phyloP scores from a whole-genome alignment of 495 filamentous ascomycete genomes.

The Tuber indicum region DNA sequence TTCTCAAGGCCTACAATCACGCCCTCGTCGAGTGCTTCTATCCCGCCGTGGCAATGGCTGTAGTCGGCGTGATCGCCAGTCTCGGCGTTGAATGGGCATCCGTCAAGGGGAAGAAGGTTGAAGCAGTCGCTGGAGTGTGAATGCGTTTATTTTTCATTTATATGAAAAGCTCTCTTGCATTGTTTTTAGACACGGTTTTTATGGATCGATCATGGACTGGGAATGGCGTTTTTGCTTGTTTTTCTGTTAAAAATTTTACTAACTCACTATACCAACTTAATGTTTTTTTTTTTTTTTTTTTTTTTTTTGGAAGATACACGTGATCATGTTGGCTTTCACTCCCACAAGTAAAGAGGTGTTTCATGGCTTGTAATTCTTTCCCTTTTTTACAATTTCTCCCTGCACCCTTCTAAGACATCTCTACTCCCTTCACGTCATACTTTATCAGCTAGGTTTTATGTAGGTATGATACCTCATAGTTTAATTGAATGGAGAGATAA shows the following conservation, averaged over 20 bases:
- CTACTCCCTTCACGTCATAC: neutral
- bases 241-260: conserved; percentile 5
- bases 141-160: neutral
- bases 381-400: neutral
- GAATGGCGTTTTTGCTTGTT: conserved; percentile 15
- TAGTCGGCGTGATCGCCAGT: conserved; percentile 56
- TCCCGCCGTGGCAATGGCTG: conserved; percentile 59
- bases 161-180: conserved; percentile 6
- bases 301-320: neutral
- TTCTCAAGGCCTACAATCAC: conserved; percentile 64
- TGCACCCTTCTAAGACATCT: neutral
- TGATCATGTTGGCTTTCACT: neutral
- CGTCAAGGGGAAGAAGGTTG: conserved; percentile 78
- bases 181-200: neutral
- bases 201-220: conserved; percentile 11
- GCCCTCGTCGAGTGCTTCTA: conserved; percentile 64
- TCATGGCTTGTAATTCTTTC: neutral
- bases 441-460: neutral
- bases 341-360: neutral
- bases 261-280: conserved; percentile 1
- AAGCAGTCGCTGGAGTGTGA: conserved; percentile 42
- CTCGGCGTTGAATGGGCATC: conserved; percentile 66
- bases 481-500: neutral
- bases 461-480: neutral
- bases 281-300: conserved; percentile 3